Evolutionary conservation across 2,329 filamentous ascomycete species (phyloP).

Genomic region (Fusarium newnesense): DNA sequence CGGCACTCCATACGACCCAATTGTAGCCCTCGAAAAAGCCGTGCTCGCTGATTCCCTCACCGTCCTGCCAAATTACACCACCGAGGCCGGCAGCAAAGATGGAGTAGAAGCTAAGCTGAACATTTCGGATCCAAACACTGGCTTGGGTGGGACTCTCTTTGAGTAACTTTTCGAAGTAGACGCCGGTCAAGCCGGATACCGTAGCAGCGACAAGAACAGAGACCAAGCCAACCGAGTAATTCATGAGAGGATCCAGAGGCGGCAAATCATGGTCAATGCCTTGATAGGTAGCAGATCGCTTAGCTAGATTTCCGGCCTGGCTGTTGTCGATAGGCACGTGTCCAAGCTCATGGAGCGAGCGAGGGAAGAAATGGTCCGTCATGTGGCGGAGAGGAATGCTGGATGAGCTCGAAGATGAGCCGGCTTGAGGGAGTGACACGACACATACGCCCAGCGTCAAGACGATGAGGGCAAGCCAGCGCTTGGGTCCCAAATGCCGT

Average conservation of each 20-base stretch:
- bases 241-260: conserved; percentile 67
- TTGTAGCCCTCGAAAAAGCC: conserved; percentile 98
- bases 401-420: conserved; percentile 65
- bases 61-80: conserved; percentile 88
- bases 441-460: conserved; percentile 85
- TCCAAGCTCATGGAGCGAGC: conserved; percentile 81
- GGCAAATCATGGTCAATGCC: conserved; percentile 76
- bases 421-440: conserved; percentile 78
- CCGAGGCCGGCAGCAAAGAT: conserved; percentile 88
- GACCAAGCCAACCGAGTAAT: conserved; percentile 80
- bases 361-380: conserved; percentile 76
- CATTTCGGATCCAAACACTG: conserved; percentile 93
- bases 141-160: conserved; percentile 82
- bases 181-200: conserved; percentile 85
- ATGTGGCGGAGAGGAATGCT: conserved; percentile 69
- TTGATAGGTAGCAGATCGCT: conserved; percentile 86
- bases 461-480: conserved; percentile 83
- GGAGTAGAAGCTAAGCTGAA: conserved; percentile 94
- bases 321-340: conserved; percentile 53
- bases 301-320: conserved; percentile 42
- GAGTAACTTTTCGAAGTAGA: conserved; percentile 90
- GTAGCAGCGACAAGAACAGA: conserved; percentile 82
- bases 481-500: conserved; percentile 73
- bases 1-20: conserved; percentile 86
- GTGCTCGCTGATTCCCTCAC: conserved; percentile 80